phyloP scores from a whole-genome alignment of 768 basidiomycete genomes.

The Mycena vulgaris region DNA sequence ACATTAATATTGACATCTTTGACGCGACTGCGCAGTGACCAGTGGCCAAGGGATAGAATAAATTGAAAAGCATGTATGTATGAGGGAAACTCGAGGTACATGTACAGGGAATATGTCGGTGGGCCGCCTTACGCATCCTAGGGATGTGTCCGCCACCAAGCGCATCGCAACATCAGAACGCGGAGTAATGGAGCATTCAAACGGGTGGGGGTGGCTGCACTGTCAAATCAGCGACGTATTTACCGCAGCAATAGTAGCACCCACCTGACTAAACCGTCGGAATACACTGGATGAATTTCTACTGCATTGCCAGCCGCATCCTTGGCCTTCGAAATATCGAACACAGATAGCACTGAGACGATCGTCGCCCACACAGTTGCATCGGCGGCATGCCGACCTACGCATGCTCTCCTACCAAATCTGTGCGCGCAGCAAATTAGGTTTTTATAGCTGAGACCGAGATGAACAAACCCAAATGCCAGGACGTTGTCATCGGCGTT shows the following conservation, averaged over 20 bases:
- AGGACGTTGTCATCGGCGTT: neutral
- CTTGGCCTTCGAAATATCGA: slow-evolving; percentile 45
- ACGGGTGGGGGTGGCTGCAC: no score
- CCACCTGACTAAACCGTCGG: slow-evolving; percentile 13
- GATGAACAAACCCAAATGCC: neutral
- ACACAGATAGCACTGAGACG: slow-evolving; percentile 6
- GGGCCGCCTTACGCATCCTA: neutral
- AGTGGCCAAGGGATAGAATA: no score
- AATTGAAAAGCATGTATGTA: no score
- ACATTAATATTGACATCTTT: no score
- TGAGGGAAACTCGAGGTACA: no score
- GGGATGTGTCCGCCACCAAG: neutral
- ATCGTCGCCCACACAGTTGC: slow-evolving; percentile 10
- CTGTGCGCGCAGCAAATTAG: neutral
- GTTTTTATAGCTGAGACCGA: neutral
- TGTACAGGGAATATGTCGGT: no score
- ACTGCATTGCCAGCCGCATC: slow-evolving; percentile 66
- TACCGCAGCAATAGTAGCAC: neutral
- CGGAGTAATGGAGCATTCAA: slow-evolving; percentile 6
- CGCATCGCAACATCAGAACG: neutral
- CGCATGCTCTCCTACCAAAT: slow-evolving; percentile 14
- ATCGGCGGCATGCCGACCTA: slow-evolving; percentile 11
- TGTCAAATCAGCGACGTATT: neutral
- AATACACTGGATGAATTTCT: neutral
- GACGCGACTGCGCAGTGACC: no score